Evolutionary conservation across 345 rosid species (phyloP), one percentile per base, ranked within the genome.

Genomic region (Brassica juncea): DNA sequence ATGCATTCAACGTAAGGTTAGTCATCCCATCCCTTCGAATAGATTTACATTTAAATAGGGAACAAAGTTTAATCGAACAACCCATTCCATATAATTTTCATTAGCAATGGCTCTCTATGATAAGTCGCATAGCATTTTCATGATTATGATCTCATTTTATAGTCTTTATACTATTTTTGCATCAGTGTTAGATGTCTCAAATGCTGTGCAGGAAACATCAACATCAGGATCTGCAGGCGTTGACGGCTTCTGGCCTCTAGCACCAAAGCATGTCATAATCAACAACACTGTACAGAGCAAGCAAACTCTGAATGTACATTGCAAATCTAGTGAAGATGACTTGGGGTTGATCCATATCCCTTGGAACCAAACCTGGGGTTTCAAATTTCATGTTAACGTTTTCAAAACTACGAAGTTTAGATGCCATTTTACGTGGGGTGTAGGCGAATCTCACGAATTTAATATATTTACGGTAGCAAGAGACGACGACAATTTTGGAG

Each of bases 301-400:
- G 37, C 4, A 76, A 42, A 68, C 3, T 59, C 12, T 76, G 4
- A 59, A 47, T 47, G 55, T 47, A 4, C 55, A 47, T 47, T 47
- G 55, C 16, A 47, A 47, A 47, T 47, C 55, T 47, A 47, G 6
- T 12, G 55, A 47, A 4, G 7, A 47, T 47, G 55, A 47, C 55
- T 47, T 47, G 55, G 69, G 61, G 59, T 42, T 47, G 55, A 14
- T 47, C 55, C 55, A 2, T 47, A 32, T 77, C 23, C 70, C 23
- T 61, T 69, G 37, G 28, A 6, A 15, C 34, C 8, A 2, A 2
- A 0, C 3, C 3, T 61, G 63, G 70, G 64, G 2, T 2, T 77
- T 77, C 15, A 31, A 19, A 14, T 76, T 76, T 61, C 74, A 58
- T 68, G 80, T 69, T 21, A 68, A 76, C 44, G 0, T 76, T 0